phyloP scores from a whole-genome alignment of 306 rosid species.

The Clitoria ternatea region DNA sequence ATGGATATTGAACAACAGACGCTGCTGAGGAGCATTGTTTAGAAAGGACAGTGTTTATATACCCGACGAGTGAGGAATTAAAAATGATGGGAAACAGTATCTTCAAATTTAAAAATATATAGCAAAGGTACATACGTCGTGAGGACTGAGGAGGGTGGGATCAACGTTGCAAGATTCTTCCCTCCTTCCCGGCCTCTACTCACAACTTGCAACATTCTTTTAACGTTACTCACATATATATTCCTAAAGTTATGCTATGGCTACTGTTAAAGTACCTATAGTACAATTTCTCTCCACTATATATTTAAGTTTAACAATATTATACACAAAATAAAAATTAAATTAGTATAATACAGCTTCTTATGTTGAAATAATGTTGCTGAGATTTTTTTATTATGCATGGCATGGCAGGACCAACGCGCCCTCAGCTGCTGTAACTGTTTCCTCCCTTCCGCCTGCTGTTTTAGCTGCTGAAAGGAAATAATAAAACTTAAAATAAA shows the following conservation, averaged over 20 bases:
- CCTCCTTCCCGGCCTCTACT: neutral
- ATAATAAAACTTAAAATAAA: neutral
- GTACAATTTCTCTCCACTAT: too few relatives aligned
- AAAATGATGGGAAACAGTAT: neutral
- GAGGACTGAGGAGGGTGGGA: neutral
- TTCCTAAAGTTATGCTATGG: neutral
- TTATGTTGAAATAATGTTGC: too few relatives aligned
- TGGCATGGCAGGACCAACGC: too few relatives aligned
- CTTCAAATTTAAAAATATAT: neutral
- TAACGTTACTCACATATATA: neutral
- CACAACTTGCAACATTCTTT: slow-evolving; percentile 10
- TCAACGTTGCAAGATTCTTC: neutral
- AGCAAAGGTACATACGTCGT: neutral
- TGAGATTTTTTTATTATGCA: too few relatives aligned
- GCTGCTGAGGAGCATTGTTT: slow-evolving; percentile 20
- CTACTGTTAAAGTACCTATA: neutral
- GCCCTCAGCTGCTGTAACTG: too few relatives aligned
- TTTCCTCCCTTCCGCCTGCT: too few relatives aligned
- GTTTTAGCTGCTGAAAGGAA: too few relatives aligned
- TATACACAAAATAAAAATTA: too few relatives aligned
- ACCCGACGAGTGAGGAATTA: neutral
- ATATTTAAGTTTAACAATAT: too few relatives aligned
- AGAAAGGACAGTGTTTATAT: slow-evolving; percentile 12
- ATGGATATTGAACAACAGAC: too few relatives aligned
- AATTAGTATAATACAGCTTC: too few relatives aligned